Evolutionary conservation across 768 basidiomycete species (phyloP), one percentile per base, ranked within the genome.

Genomic region (Psilocybe azurescens): DNA sequence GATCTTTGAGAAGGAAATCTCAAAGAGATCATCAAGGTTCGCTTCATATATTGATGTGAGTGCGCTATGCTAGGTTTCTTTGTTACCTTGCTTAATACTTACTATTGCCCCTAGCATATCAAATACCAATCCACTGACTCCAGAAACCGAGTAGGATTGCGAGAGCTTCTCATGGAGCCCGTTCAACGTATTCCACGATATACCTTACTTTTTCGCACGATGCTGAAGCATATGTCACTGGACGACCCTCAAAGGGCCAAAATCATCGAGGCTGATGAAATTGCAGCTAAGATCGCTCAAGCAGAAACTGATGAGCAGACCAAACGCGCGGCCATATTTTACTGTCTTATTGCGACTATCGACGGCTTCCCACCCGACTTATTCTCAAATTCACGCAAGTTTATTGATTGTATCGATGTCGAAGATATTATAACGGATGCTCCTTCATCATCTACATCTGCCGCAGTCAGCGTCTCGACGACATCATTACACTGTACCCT

Each of bases 151-250:
- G 85, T 97, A 59, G 95, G 93, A 48, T 80, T 98, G 58, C 85
- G 95, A 29, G 95, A 97, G 72, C 85, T 97, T 53, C 82, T 98
- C 20, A 97, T 97, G 89, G 96, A 99, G 67, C 96, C 96, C 14
- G 94, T 97, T 5, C 96, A 99, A 70, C 88, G 96, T 36, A 94
- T 99, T 69, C 95, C 96, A 3, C 83, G 97, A 65, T 98, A 98
- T 75, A 96, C 94, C 1, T 81, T 99, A 28, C 83, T 99, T 66
- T 94, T 97, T 75, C 90, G 93, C 61, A 92, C 85, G 5, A 99
- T 99, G 90, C 79, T 96, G 70, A 94, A 95, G 75, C 85, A 92
- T 69, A 93, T 98, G 91, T 83, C 86, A 13, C 85, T 84, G 0
- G 81, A 82, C 52, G 94, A 97, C 69, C 83, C 86, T 1, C 94